Conservation (phyloP, 805 yeast species). For the Saccharomycopsis babjevae region DNA sequence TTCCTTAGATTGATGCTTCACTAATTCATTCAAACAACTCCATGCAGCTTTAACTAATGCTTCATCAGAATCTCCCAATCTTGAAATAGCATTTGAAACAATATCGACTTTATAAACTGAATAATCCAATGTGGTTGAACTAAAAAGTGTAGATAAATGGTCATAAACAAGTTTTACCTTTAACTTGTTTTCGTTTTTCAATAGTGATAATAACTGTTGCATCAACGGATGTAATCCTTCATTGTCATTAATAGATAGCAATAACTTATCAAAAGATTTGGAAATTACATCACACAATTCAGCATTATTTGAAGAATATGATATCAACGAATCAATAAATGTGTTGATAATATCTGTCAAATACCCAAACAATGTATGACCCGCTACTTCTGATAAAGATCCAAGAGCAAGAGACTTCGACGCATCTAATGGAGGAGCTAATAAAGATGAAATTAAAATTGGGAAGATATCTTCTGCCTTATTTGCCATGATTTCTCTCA, state of each 20-base stretch:
- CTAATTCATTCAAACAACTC: constrained; percentile 53
- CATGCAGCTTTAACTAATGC: constrained; percentile 56
- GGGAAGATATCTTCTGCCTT: constrained; percentile 92
- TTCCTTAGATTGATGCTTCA: constrained; percentile 66
- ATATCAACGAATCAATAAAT: constrained; percentile 49
- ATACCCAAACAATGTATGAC: constrained; percentile 64
- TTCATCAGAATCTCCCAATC: constrained; percentile 60
- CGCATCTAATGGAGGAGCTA: constrained; percentile 69
- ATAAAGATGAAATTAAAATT: constrained; percentile 73
- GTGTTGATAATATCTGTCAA: constrained; percentile 66
- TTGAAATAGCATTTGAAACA: constrained; percentile 55
- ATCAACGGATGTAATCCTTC: constrained; percentile 78
- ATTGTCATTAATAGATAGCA: constrained; percentile 61
- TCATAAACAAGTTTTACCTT: constrained; percentile 55
- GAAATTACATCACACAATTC: constrained; percentile 29
- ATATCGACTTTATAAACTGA: constrained; percentile 65
- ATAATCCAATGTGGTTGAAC: constrained; percentile 55
- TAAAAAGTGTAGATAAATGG: constrained; percentile 65
- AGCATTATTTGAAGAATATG: constrained; percentile 29
- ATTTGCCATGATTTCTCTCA: constrained; percentile 85
- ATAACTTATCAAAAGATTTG: constrained; percentile 54
- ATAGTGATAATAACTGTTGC: constrained; percentile 66
- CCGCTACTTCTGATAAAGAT: constrained; percentile 83
- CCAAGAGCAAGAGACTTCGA: constrained; percentile 84
- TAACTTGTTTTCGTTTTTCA: constrained; percentile 62